Percentiles rank a stretch among this genome's conserved stretches.
phyloP scores from a whole-genome alignment of 2,329 filamentous ascomycete genomes.

The Neofusicoccum cordaticola region DNA sequence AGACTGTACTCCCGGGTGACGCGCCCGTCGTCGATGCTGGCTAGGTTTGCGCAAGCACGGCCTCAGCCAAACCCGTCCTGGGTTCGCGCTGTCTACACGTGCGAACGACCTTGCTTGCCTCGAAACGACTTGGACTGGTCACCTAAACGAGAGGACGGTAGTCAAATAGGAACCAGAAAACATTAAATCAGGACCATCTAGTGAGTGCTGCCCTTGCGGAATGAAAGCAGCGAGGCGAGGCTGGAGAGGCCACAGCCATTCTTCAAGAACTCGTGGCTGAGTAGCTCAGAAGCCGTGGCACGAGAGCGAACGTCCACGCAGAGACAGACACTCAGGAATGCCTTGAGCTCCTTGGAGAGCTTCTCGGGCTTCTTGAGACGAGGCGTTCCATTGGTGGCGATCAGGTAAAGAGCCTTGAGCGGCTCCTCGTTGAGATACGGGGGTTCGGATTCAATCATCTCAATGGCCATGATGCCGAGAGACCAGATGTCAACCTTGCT shows the following conservation, averaged over 20 bases:
- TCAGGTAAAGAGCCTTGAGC: constrained; percentile 93
- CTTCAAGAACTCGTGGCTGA: constrained; percentile 91
- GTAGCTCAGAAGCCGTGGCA: constrained; percentile 84
- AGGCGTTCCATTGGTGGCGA: constrained; percentile 95
- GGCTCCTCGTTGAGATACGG: constrained; percentile 98
- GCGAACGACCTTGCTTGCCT: background rate
- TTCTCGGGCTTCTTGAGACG: constrained; percentile 98
- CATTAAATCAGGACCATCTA: constrained; percentile 23
- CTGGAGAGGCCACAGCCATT: constrained; percentile 81
- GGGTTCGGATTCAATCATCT: constrained; percentile 99
- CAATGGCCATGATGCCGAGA: constrained; percentile 98
- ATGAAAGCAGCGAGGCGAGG: constrained; percentile 82
- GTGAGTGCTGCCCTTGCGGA: constrained; percentile 65
- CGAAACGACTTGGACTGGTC: background rate
- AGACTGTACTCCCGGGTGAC: background rate
- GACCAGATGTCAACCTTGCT: constrained; percentile 99
- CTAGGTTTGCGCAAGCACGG: background rate
- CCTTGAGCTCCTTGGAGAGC: constrained; percentile 95
- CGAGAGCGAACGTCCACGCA: constrained; percentile 95
- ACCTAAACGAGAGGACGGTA: constrained; percentile 1
- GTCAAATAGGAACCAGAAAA: constrained; percentile 15
- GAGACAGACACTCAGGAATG: constrained; percentile 91
- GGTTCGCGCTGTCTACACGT: background rate
- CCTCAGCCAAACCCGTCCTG: background rate
- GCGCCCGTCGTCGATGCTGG: background rate